phyloP scores from a whole-genome alignment of 2,329 filamentous ascomycete genomes.

The Magnaporthiopsis poae region DNA sequence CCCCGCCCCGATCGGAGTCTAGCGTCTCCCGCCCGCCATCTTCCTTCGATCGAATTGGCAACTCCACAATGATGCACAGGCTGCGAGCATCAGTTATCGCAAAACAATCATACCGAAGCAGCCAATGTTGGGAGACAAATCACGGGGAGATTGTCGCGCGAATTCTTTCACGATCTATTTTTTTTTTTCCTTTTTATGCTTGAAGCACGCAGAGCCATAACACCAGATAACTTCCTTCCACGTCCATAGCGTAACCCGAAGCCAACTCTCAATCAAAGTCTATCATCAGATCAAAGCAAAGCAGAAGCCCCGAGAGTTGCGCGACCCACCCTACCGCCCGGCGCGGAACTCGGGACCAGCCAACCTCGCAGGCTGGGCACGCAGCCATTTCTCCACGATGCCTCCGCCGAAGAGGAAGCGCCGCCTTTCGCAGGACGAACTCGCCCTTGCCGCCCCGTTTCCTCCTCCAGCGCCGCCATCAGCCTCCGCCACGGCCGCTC shows the following conservation, averaged over 20 bases:
- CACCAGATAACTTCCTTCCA: background rate
- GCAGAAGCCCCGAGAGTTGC: background rate
- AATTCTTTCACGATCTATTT: background rate
- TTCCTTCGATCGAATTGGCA: background rate
- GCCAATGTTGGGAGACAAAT: background rate
- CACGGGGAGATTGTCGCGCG: background rate
- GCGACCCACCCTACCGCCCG: background rate
- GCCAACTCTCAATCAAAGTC: background rate
- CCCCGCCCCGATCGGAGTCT: no score
- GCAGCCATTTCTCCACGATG: slow-evolving; percentile 14
- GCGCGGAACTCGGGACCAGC: background rate
- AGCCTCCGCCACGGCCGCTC: slow-evolving; percentile 2
- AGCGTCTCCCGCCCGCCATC: background rate
- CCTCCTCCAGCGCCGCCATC: background rate
- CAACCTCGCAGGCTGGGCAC: no score
- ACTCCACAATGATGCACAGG: background rate
- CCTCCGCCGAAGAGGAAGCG: slow-evolving; percentile 24
- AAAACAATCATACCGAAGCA: background rate
- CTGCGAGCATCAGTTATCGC: background rate
- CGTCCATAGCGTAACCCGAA: background rate
- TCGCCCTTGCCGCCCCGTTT: background rate
- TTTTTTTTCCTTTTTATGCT: background rate
- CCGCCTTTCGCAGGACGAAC: slow-evolving; percentile 13
- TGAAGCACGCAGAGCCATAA: background rate
- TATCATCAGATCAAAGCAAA: background rate